Conservation (phyloP, 2,329 filamentous ascomycete genomes). For the Kalmusia sp. region DNA sequence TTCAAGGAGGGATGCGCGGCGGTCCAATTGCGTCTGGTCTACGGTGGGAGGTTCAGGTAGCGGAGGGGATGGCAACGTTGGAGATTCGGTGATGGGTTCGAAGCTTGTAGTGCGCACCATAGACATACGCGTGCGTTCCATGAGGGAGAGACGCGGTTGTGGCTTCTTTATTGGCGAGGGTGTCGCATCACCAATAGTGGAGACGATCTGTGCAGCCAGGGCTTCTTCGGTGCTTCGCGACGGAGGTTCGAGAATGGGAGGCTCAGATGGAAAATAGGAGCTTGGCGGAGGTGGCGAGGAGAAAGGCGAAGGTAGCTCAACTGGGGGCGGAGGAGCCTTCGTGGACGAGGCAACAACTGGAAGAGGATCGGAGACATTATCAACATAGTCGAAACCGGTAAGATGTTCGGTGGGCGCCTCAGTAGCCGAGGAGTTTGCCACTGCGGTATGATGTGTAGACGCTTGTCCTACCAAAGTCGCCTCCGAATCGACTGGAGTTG, state of each 20-base stretch:
- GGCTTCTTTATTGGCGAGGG: conserved; percentile 50
- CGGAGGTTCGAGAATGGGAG: conserved; percentile 24
- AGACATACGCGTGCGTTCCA: conserved; percentile 56
- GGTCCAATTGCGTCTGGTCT: conserved; percentile 25
- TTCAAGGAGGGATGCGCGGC: conserved; percentile 63
- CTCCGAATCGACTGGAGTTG: conserved; percentile 36
- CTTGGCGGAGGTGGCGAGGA: conserved; percentile 22
- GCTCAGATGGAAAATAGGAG: conserved; percentile 27
- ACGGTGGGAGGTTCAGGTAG: conserved; percentile 20
- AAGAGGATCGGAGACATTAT: conserved; percentile 18
- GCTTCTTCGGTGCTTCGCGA: conserved; percentile 32
- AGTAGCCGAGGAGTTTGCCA: conserved; percentile 2
- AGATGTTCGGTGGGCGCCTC: conserved; percentile 10
- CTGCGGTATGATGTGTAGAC: conserved; percentile 22
- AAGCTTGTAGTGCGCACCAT: conserved; percentile 47
- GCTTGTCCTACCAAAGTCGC: conserved; percentile 31
- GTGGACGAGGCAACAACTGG: conserved; percentile 7
- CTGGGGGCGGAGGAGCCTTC: background rate
- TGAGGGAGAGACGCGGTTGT: conserved; percentile 49
- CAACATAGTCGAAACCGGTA: conserved; percentile 1
- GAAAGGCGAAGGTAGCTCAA: conserved; percentile 5
- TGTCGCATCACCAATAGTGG: conserved; percentile 46
- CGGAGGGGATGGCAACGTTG: conserved; percentile 19
- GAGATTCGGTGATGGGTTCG: conserved; percentile 34
- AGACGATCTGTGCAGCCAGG: conserved; percentile 49